Base-by-base conservation (phyloP, 345 rosid genomes). In the Brassica juncea region DNA sequence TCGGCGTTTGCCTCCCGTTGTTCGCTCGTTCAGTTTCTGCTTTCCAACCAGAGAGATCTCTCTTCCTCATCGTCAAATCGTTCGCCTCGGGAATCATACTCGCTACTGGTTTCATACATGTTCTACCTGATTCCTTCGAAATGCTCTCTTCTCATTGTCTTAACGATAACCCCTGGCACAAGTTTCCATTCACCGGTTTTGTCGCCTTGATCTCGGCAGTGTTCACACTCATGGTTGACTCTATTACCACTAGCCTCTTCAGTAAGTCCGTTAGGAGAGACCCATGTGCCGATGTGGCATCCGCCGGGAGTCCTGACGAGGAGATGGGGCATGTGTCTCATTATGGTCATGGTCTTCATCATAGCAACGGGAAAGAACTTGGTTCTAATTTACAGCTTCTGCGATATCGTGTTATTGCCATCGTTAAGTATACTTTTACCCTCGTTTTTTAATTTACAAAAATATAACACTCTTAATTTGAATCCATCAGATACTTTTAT, bases 81-180 rank as follows among this genome's bases (percentile, higher is more conserved):
- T 85, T 89, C 8, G 89, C 91, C 0, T 88, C 88, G 0, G 88
- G 93, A 1, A 87, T 86, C 3, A 89, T 89, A 30, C 74, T 88
- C 37, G 58, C 88, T 86, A 88, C 90, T 0, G 90, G 83, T 11
- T 86, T 90, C 49, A 68, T 86, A 6, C 92, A 87, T 25, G 85
- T 88, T 2, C 84, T 90, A 44, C 88, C 91, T 0, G 87, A 87
- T 6, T 88, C 91, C 6, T 86, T 83, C 8, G 71, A 87, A 0
- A 82, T 14, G 65, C 63, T 90, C 9, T 79, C 87, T 0, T 81
- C 88, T 2, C 86, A 86, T 1, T 86, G 89, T 67, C 84, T 88
- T 8, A 4, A n/a, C 5, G 72, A 84, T 3, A 80, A 72, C 8
- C 92, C 86, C 0, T 88, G 89, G 89, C 84, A 79, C 8, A 60